Conservation (phyloP, 2,329 filamentous ascomycete genomes). For the Biscogniauxia sp. region DNA sequence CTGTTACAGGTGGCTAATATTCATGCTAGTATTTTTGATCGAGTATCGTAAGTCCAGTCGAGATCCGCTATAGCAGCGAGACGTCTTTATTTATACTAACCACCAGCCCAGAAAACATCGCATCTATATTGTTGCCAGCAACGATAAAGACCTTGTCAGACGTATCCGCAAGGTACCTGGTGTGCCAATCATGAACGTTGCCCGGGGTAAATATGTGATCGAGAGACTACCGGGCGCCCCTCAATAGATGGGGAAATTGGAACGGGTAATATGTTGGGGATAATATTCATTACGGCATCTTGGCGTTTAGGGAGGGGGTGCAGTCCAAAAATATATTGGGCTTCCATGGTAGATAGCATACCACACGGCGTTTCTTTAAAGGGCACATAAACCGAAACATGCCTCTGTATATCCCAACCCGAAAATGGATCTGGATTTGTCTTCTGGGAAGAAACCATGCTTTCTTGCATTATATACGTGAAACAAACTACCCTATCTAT, state of each 20-base stretch:
- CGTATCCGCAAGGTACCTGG: slow-evolving; percentile 74
- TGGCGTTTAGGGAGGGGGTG: slow-evolving; percentile 12
- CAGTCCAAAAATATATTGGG: not conserved
- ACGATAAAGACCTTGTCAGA: slow-evolving; percentile 74
- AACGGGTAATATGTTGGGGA: not conserved
- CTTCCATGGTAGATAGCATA: slow-evolving; percentile 9
- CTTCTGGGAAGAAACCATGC: too few species aligned
- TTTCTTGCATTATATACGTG: too few species aligned
- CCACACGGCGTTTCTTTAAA: slow-evolving; percentile 5
- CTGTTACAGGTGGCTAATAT: not conserved
- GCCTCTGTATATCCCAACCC: too few species aligned
- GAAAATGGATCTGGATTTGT: too few species aligned
- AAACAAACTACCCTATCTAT: too few species aligned
- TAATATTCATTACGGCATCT: slow-evolving; percentile 2
- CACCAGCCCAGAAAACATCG: slow-evolving; percentile 35
- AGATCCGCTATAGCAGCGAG: not conserved
- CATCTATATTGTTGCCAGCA: slow-evolving; percentile 74
- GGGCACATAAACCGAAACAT: not conserved
- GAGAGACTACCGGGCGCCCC: slow-evolving; percentile 86
- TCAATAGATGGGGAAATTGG: slow-evolving; percentile 38
- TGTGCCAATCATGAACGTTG: slow-evolving; percentile 76
- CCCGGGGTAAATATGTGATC: slow-evolving; percentile 88
- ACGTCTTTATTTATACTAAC: not conserved
- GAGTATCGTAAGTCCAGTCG: not conserved
- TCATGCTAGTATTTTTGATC: slow-evolving; percentile 8